Evolutionary conservation across 75 land plant species (phyloP).

Genomic region (Pinus taeda): DNA sequence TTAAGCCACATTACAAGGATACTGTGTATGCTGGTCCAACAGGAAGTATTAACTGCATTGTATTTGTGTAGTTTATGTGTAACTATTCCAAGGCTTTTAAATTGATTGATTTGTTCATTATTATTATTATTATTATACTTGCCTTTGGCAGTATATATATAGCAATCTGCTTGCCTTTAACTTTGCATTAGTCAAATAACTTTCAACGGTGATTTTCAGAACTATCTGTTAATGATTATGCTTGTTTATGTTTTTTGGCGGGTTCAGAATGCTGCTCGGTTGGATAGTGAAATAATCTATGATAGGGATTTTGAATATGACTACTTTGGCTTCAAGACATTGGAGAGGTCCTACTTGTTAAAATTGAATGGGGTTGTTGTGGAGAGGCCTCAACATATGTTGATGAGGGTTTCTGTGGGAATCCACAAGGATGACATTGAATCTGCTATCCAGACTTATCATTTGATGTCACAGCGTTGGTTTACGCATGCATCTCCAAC

Average conservation of each 20-base stretch:
- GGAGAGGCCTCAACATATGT: conserved; percentile 54
- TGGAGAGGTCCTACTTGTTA: conserved; percentile 41
- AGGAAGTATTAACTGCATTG: too few species aligned
- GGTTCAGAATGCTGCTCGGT: conserved; percentile 37
- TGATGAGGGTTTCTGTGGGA: conserved; percentile 49
- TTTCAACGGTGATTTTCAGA: background rate
- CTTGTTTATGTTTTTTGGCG: background rate
- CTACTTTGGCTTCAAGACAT: conserved; percentile 47
- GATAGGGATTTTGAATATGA: conserved; percentile 52
- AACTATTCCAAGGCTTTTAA: too few species aligned
- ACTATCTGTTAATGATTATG: background rate
- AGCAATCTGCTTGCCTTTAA: too few species aligned
- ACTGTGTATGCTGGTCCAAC: too few species aligned
- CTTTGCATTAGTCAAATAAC: too few species aligned
- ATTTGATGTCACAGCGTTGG: conserved; percentile 53
- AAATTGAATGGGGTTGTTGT: conserved; percentile 39
- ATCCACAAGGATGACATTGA: conserved; percentile 43
- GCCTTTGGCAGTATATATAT: too few species aligned
- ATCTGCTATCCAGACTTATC: conserved; percentile 38
- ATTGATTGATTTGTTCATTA: too few species aligned
- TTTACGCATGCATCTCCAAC: conserved; percentile 61
- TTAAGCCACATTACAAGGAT: too few species aligned
- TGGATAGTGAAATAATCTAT: conserved; percentile 50
- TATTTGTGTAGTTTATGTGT: too few species aligned
- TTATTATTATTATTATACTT: too few species aligned